Conservation (phyloP, 345 rosid genomes). For the Ceriops tagal region DNA sequence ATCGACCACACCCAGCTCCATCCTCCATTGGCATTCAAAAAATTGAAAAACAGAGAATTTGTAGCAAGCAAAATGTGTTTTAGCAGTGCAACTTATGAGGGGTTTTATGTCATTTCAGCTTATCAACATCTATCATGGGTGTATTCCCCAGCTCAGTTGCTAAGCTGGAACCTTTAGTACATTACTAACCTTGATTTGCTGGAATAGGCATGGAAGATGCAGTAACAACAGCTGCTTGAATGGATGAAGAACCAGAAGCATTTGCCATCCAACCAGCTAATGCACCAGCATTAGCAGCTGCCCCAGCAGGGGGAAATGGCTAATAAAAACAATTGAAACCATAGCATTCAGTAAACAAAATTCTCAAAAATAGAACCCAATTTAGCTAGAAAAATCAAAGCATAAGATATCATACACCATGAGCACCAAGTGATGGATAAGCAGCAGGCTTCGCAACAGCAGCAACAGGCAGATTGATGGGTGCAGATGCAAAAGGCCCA, state of each 20-base stretch:
- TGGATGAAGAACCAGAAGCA: constrained; percentile 72
- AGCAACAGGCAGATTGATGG: constrained; percentile 55
- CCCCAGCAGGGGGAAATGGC: constrained; percentile 62
- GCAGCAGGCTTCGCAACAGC: constrained; percentile 54
- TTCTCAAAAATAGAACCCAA: constrained; percentile 2
- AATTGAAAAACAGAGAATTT: no score
- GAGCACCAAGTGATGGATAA: constrained; percentile 52
- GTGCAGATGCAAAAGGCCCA: constrained; percentile 63
- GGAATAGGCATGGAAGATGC: constrained; percentile 72
- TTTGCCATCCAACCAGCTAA: constrained; percentile 87
- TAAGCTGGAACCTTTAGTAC: not conserved
- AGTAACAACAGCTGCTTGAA: constrained; percentile 82
- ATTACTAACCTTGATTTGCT: constrained; percentile 67
- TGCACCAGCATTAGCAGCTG: constrained; percentile 62
- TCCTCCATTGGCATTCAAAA: no score
- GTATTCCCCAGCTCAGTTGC: not conserved
- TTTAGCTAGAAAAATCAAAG: not conserved
- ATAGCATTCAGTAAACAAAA: constrained; percentile 3
- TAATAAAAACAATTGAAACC: constrained; percentile 18
- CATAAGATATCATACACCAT: constrained; percentile 43
- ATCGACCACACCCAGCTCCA: no score
- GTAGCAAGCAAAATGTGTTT: no score
- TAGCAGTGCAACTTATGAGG: not conserved
- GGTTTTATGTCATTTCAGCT: not conserved
- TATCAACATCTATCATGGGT: not conserved